These are phyloP conservation scores for Fusarium sp. DNA, from an alignment of 2,329 filamentous ascomycete species.

Conservation along the genomic window DNA sequence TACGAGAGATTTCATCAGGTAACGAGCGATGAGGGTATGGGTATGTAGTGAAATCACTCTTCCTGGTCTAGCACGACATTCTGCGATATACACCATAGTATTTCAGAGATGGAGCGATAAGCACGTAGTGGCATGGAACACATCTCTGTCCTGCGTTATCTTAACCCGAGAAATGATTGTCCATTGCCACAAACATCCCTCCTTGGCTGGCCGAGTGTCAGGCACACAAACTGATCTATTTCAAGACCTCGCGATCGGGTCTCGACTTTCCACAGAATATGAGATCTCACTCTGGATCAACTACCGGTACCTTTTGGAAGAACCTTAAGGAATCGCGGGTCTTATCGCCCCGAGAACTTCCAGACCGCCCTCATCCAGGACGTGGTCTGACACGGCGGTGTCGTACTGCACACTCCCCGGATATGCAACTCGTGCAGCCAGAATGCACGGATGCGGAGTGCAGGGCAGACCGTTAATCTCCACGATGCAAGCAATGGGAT, in stretches of 20 bases:
- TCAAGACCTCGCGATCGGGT: background rate
- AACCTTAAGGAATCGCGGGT: background rate
- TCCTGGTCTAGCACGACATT: background rate
- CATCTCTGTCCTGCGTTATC: background rate
- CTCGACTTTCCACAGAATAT: background rate
- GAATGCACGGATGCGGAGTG: conserved; percentile 24
- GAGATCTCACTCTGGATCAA: conserved; percentile 2
- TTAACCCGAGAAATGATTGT: background rate
- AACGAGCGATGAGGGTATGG: background rate
- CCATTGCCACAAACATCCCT: background rate
- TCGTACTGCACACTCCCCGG: conserved; percentile 13
- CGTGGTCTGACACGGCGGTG: conserved; percentile 13
- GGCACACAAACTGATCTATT: background rate
- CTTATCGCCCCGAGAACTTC: conserved; percentile 24
- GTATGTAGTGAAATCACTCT: background rate
- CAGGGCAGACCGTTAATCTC: conserved; percentile 16
- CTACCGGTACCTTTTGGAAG: background rate
- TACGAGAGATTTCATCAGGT: background rate
- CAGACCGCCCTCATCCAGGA: conserved; percentile 28
- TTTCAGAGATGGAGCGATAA: background rate
- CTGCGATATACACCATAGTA: background rate
- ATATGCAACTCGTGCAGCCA: conserved; percentile 17
- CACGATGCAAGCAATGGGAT: conserved; percentile 22
- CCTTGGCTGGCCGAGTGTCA: conserved; percentile 8
- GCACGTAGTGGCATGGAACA: background rate